Base-by-base conservation (phyloP, 768 basidiomycete species). In the Harrya chromipes region DNA sequence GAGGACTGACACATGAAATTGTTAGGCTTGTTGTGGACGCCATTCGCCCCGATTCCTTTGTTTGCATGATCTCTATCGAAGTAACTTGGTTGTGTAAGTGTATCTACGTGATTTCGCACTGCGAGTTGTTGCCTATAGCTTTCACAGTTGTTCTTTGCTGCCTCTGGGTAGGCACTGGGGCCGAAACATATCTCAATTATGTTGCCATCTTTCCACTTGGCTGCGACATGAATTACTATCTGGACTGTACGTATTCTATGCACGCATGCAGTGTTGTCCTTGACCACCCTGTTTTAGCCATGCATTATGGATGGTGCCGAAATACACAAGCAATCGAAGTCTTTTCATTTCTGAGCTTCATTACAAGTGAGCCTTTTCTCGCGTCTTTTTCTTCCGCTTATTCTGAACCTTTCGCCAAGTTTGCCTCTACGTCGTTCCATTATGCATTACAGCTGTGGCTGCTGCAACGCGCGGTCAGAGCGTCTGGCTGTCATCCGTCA, bases 121-220 rank as follows among this genome's bases (percentile, higher is more conserved):
- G 20, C 13, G 29, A 19, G 19, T 5, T n/a, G 39, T 40, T 43
- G 17, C 43, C 8, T 1, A 53, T 39, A 46, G 23, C 20, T 43
- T 27, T 20, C 47, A 8, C 45, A 71, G 71, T 48, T 19, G 6
- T 68, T 40, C 63, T 77, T 21, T 69, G 64, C 59, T 44, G 74
- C 35, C 55, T 76, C 27, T 77, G 70, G 75, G 64, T 76, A 21
- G 67, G 72, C 14, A 57, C 64, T 23, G 75, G 56, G 4, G 68
- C 61, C 4, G 54, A 66, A 33, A 46, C 72, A 2, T 63, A 60
- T 13, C 10, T 46, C n/a, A 7, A 24, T 3, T 43, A 6, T 5
- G 14, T 8, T 11, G 6, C 45, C n/a, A 35, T 10, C 35, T 61
- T 58, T 45, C 45, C 53, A 7, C 27, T 24, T 12, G 58, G 54